Evolutionary conservation across 129 eudicot species (phyloP).

Genomic region (Ambrosia artemisiifolia): DNA sequence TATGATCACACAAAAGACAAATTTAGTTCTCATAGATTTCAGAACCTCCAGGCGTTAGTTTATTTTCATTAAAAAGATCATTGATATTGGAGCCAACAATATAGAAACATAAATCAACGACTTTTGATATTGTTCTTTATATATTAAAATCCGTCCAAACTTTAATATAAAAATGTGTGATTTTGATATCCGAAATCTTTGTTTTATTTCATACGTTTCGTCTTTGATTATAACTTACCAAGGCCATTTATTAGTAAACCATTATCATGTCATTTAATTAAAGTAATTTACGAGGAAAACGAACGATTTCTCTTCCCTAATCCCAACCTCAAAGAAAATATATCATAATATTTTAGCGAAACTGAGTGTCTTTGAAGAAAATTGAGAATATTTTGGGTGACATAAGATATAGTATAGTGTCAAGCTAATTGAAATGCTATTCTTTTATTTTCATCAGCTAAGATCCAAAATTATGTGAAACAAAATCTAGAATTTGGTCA

Average conservation of each 20-base stretch:
- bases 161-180: background rate
- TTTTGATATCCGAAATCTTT: constrained; percentile 10
- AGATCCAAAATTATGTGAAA: no score
- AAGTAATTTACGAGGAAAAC: background rate
- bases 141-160: background rate
- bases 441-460: no score
- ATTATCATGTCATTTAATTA: background rate
- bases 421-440: no score
- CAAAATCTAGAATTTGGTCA: no score
- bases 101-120: constrained; percentile 9
- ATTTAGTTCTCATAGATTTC: constrained; percentile 2
- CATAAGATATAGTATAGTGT: no score
- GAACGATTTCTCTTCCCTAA: no score
- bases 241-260: background rate
- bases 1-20: constrained; percentile 26
- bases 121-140: background rate
- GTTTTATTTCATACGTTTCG: background rate
- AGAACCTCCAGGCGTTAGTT: constrained; percentile 4
- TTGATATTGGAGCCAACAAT: background rate
- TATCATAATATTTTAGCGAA: no score
- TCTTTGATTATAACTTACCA: constrained; percentile 2
- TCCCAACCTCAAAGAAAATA: no score
- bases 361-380: no score
- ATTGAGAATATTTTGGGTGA: no score
- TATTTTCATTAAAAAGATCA: background rate